Conservation (phyloP, 345 rosid species). For the Triadica sebifera region DNA sequence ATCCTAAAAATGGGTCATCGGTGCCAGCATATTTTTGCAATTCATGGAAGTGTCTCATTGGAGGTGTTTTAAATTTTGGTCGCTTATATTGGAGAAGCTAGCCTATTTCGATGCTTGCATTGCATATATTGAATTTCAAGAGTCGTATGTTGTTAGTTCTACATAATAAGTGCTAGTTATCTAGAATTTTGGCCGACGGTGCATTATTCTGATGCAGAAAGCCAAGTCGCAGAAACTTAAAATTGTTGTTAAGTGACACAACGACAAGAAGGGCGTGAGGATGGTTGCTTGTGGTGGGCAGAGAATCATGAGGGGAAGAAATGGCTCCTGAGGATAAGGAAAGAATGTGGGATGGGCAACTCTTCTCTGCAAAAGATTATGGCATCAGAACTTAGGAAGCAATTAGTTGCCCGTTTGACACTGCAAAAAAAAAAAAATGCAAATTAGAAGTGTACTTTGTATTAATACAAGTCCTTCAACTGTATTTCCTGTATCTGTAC, state of each 20-base stretch:
- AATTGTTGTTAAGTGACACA: too few species aligned
- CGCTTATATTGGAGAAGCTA: background rate
- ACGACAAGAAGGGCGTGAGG: background rate
- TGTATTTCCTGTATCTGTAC: background rate
- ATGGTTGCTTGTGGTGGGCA: too few species aligned
- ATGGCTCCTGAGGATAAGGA: background rate
- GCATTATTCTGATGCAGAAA: constrained; percentile 1
- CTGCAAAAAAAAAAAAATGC: too few species aligned
- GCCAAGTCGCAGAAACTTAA: background rate
- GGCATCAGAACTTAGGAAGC: background rate
- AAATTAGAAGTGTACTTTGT: too few species aligned
- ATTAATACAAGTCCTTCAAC: too few species aligned
- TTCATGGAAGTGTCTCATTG: too few species aligned
- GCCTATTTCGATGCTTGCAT: background rate
- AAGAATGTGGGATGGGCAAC: background rate
- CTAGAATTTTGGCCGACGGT: background rate
- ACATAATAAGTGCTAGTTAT: too few species aligned
- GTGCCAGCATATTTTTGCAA: too few species aligned
- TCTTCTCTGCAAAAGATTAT: background rate
- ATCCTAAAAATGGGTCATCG: too few species aligned
- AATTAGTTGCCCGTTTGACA: too few species aligned
- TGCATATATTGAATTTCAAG: background rate
- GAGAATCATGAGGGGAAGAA: background rate
- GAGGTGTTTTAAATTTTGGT: too few species aligned
- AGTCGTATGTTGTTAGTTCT: background rate